Base-by-base conservation (phyloP, 352 stramenopile species). In the Phytopythium cucurbitacearum region DNA sequence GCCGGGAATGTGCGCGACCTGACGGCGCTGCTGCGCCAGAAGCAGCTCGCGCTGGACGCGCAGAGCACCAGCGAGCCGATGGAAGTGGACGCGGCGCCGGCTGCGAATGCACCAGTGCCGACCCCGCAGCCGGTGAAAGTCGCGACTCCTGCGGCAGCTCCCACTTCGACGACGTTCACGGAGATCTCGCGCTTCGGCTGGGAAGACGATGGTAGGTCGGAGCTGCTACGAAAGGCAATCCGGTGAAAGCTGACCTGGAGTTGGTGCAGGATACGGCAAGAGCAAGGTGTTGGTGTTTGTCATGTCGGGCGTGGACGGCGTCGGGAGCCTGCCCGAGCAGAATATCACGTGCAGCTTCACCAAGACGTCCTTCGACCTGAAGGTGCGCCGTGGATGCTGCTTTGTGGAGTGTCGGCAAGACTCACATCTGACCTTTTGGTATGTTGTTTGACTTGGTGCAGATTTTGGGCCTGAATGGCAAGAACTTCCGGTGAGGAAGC, bases 171-270 rank as follows among this genome's bases (percentile, higher is more conserved):
- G 78, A 94, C 15, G 36, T 95, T 87, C 65, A 89, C 73, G n/a
- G 83, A 93, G 59, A 91, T 93, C 53, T 85, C 76, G 33, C 81
- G 80, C 7, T 95, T 95, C 55, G 80, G 83, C 13, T 95, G 85
- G 85, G 85, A 95, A 53, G 82, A 95, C 55, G 85, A 95, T 49
- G 82, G 71, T 80, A 16, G 7, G 3, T 37, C 49, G 21, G 21
- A 28, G 21, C 21, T 28, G 21, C 21, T 28, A 28, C 21, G 21
- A 28, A 28, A 28, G 21, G 21, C 21, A 28, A 28, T 28, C 21
- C 21, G 21, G 21, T 2, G 21, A 28, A 28, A 16, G 13, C 32
- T 59, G 15, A 12, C 37, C 34, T 0, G 10, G 9, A 45, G 16
- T 38, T 32, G 4, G 7, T 28, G 15, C 60, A 80, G 73, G 85